These are phyloP conservation scores for Solanum lycopersicoides DNA, from an alignment of 257 asterid genomes.

Conservation along the genomic window DNA sequence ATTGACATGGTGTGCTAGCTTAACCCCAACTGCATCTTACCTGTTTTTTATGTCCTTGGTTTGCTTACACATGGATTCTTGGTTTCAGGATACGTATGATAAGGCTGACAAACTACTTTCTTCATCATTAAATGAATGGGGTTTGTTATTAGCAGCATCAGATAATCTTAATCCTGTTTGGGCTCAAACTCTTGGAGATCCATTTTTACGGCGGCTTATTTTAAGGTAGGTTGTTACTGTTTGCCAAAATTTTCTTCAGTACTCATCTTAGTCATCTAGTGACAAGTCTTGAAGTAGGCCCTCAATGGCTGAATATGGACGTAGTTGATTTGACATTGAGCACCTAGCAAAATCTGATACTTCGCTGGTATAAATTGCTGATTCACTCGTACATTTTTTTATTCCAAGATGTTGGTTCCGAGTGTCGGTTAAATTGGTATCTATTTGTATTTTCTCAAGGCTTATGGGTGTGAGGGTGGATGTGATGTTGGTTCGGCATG, in stretches of 20 bases:
- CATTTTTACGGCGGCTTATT: constrained; percentile 83
- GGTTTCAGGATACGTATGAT: constrained; percentile 54
- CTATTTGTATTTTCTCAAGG: background rate
- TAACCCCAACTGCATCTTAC: background rate
- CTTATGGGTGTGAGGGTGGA: background rate
- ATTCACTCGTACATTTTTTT: background rate
- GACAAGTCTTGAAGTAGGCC: background rate
- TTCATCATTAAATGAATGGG: constrained; percentile 58
- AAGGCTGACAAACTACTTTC: constrained; percentile 71
- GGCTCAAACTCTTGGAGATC: constrained; percentile 71
- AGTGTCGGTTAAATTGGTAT: background rate
- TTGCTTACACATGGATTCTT: background rate
- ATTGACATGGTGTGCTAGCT: constrained; percentile 51
- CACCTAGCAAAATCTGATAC: background rate
- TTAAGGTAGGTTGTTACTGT: constrained; percentile 41
- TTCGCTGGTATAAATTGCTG: background rate
- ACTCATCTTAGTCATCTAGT: background rate
- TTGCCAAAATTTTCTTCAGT: background rate
- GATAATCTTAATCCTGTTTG: constrained; percentile 70
- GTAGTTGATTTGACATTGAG: background rate
- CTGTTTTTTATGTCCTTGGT: background rate
- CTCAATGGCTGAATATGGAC: background rate
- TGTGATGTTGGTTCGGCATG: background rate
- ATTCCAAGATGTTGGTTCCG: background rate
- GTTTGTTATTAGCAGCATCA: constrained; percentile 47